Percentiles rank a stretch among this genome's conserved stretches.
phyloP scores from a whole-genome alignment of 2,329 filamentous ascomycete genomes.

The Exophiala spinifera region DNA sequence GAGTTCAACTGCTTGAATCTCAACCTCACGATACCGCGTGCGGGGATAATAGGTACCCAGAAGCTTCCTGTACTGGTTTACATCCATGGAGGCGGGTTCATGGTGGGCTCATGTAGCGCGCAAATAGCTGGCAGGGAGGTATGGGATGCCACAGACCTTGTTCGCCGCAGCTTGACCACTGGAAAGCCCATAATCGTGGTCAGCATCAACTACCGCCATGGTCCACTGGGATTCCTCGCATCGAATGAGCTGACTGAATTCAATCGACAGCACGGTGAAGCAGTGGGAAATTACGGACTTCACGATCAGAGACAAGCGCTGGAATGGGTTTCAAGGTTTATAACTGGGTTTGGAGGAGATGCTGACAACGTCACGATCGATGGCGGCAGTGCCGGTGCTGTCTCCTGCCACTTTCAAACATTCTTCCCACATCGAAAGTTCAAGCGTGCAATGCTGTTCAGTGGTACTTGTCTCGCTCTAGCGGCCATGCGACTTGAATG shows the following conservation, averaged over 20 bases:
- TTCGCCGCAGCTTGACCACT: conserved; percentile 51
- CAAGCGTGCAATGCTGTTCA: neutral
- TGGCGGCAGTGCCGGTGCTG: conserved; percentile 48
- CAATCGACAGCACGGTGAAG: neutral
- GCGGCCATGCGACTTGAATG: neutral
- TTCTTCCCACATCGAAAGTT: neutral
- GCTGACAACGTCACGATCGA: conserved; percentile 37
- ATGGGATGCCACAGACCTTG: conserved; percentile 58
- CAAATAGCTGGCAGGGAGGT: conserved; percentile 34
- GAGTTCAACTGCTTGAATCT: conserved; percentile 7
- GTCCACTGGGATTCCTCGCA: conserved; percentile 31
- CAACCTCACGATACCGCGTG: neutral
- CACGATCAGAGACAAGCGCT: conserved; percentile 39
- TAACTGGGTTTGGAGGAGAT: conserved; percentile 41
- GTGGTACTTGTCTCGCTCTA: neutral
- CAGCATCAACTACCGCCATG: conserved; percentile 32
- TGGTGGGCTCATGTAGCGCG: conserved; percentile 49
- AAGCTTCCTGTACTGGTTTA: conserved; percentile 10
- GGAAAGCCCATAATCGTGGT: conserved; percentile 12
- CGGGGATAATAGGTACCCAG: no score
- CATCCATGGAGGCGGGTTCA: conserved; percentile 12
- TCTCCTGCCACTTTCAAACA: neutral
- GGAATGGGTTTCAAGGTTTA: conserved; percentile 40
- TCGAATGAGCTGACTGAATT: neutral
- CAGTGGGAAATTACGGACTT: conserved; percentile 41